These are phyloP conservation scores for Starmerella riodocensis DNA, from an alignment of 805 yeast species.

Conservation along the genomic window DNA sequence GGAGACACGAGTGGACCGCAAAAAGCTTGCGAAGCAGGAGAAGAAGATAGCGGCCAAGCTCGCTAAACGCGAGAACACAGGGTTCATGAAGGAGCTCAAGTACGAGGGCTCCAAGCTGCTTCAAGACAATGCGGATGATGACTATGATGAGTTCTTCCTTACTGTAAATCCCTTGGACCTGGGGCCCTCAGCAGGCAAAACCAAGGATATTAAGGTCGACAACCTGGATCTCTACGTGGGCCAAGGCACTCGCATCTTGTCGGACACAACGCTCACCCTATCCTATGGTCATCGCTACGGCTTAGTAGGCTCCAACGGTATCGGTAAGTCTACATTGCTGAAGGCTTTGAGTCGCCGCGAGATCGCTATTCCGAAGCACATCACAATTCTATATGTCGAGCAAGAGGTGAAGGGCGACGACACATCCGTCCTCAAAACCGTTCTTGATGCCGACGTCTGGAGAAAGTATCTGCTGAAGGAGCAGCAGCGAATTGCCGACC, in stretches of 20 bases:
- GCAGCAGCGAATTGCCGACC: slow-evolving; percentile 45
- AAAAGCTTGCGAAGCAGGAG: slow-evolving; percentile 94
- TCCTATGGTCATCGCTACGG: slow-evolving; percentile 93
- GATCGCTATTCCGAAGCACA: slow-evolving; percentile 84
- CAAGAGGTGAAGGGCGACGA: slow-evolving; percentile 96
- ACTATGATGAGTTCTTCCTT: slow-evolving; percentile 89
- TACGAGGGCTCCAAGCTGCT: slow-evolving; percentile 77
- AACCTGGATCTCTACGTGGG: slow-evolving; percentile 91
- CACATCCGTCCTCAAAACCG: slow-evolving; percentile 79
- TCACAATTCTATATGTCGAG: slow-evolving; percentile 90
- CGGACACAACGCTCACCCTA: slow-evolving; percentile 74
- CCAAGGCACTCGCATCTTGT: slow-evolving; percentile 81
- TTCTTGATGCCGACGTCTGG: slow-evolving; percentile 99
- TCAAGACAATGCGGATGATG: slow-evolving; percentile 46
- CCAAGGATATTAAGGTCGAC: slow-evolving; percentile 91
- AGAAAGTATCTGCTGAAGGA: slow-evolving; percentile 75
- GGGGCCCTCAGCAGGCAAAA: slow-evolving; percentile 53
- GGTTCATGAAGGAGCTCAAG: slow-evolving; percentile 25
- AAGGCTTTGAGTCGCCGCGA: slow-evolving; percentile 91
- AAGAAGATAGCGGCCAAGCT: slow-evolving; percentile 93
- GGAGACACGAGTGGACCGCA: slow-evolving; percentile 89
- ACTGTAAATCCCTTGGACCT: slow-evolving; percentile 90
- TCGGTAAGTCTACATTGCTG: slow-evolving; percentile 91
- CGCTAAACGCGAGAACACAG: slow-evolving; percentile 51
- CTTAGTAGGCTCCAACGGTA: slow-evolving; percentile 97